Conservation (phyloP, 2,329 filamentous ascomycete genomes). For the Fusarium virguliforme region DNA sequence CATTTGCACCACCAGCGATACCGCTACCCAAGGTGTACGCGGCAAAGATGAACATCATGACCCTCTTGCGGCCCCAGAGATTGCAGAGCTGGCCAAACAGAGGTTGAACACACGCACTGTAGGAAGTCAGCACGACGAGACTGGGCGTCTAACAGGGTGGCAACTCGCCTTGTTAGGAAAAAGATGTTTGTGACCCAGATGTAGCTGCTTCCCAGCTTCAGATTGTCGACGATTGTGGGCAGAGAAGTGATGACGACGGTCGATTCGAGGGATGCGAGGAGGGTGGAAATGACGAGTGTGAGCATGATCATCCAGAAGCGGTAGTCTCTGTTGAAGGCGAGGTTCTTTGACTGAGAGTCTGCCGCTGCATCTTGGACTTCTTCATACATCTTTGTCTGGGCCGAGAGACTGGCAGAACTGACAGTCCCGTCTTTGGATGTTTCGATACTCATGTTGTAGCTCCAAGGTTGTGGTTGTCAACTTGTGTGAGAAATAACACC, state of each 20-base stretch:
- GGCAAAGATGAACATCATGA: slow-evolving; percentile 59
- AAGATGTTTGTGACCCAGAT: slow-evolving; percentile 53
- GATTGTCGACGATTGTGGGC: slow-evolving; percentile 47
- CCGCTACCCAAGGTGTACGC: slow-evolving; percentile 69
- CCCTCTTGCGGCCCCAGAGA: slow-evolving; percentile 67
- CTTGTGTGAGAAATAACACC: neutral
- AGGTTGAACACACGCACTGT: slow-evolving; percentile 60
- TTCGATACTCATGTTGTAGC: slow-evolving; percentile 5
- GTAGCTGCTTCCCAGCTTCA: slow-evolving; percentile 47
- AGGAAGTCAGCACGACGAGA: neutral
- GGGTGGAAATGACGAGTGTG: slow-evolving; percentile 40
- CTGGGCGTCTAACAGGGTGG: accelerated
- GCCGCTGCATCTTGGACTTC: neutral
- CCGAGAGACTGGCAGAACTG: slow-evolving; percentile 11
- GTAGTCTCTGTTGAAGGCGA: slow-evolving; percentile 36
- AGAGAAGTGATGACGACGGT: slow-evolving; percentile 51
- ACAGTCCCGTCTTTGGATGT: neutral
- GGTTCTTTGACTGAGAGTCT: neutral
- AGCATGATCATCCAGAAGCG: slow-evolving; percentile 52
- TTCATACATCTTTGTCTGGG: slow-evolving; percentile 1
- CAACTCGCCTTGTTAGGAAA: slow-evolving; percentile 46
- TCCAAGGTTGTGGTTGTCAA: neutral
- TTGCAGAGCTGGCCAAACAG: slow-evolving; percentile 67
- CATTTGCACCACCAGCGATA: slow-evolving; percentile 61
- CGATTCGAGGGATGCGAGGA: slow-evolving; percentile 46